Conservation (phyloP, 176 grass and related monocot species). For the Typha latifolia region DNA sequence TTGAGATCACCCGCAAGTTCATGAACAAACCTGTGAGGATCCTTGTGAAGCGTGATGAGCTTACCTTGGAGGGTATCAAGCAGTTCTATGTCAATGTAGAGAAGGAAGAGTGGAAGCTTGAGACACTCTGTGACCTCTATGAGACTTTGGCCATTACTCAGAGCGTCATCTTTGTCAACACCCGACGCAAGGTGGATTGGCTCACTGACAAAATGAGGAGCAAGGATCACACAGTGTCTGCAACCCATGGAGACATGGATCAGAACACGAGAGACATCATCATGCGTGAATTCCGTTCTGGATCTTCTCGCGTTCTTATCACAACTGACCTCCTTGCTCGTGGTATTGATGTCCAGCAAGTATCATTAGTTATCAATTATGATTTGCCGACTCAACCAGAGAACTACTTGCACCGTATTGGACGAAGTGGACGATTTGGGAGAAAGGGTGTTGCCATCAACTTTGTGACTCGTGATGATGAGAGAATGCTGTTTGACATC, state of each 20-base stretch:
- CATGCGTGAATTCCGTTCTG: slow-evolving; percentile 82
- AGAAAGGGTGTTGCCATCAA: slow-evolving; percentile 83
- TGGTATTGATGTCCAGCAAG: slow-evolving; percentile 86
- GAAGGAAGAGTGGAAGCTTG: slow-evolving; percentile 79
- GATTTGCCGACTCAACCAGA: slow-evolving; percentile 68
- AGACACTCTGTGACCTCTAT: slow-evolving; percentile 65
- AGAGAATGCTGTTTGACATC: slow-evolving; percentile 67
- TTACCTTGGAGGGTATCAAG: slow-evolving; percentile 78
- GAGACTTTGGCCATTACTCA: slow-evolving; percentile 73
- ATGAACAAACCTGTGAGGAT: slow-evolving; percentile 75
- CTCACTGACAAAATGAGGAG: slow-evolving; percentile 77
- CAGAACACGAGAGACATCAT: slow-evolving; percentile 89
- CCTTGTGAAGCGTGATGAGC: slow-evolving; percentile 75
- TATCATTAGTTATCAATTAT: slow-evolving; percentile 69
- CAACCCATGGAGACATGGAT: slow-evolving; percentile 78
- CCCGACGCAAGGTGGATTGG: slow-evolving; percentile 84
- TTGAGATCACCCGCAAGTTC: slow-evolving; percentile 69
- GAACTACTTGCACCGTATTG: slow-evolving; percentile 75
- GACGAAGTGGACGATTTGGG: slow-evolving; percentile 71
- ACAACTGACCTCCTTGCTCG: slow-evolving; percentile 71
- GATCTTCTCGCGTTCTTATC: slow-evolving; percentile 71
- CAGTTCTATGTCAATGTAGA: slow-evolving; percentile 69
- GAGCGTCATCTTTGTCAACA: slow-evolving; percentile 81
- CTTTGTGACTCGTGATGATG: slow-evolving; percentile 60
- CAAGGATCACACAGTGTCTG: slow-evolving; percentile 68